phyloP scores from a whole-genome alignment of 495 filamentous ascomycete species.

The Pyronema omphalodes region DNA sequence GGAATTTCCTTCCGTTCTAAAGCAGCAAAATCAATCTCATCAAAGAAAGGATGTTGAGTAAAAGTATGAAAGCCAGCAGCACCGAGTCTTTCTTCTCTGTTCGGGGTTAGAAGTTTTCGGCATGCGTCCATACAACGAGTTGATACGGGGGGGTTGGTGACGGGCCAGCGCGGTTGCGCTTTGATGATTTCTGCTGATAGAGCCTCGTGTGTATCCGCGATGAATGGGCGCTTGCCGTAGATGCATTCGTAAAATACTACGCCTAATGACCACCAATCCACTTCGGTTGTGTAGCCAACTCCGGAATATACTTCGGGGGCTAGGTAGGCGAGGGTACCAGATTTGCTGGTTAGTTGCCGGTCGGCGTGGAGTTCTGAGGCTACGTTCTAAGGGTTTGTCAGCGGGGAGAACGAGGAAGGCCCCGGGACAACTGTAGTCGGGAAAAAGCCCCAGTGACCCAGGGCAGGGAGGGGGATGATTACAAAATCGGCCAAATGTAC shows the following conservation, averaged over 20 bases:
- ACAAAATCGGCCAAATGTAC: conserved; percentile 97
- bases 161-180: conserved; percentile 66
- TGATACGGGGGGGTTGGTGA: conserved; percentile 77
- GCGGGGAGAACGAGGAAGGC: background rate
- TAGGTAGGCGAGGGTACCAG: conserved; percentile 85
- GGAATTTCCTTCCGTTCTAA: conserved; percentile 78
- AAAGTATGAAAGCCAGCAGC: conserved; percentile 61
- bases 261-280: conserved; percentile 97
- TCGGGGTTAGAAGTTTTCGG: conserved; percentile 57
- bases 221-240: conserved; percentile 95
- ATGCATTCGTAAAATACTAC: conserved; percentile 98
- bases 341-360: conserved; percentile 83
- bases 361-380: conserved; percentile 76
- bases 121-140: conserved; percentile 74
- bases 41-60: conserved; percentile 75
- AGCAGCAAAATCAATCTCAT: conserved; percentile 63
- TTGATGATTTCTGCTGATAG: conserved; percentile 66
- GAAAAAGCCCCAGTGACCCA: too few species aligned
- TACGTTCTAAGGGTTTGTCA: conserved; percentile 49
- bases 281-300: conserved; percentile 64
- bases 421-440: too few species aligned
- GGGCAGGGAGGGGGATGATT: conserved; percentile 24
- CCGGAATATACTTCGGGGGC: conserved; percentile 91
- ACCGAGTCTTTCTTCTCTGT: conserved; percentile 65
- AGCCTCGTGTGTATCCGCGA: conserved; percentile 63